These are phyloP conservation scores for Fonsecaea pedrosoi DNA, from an alignment of 2,329 filamentous ascomycete species.

Conservation along the genomic window DNA sequence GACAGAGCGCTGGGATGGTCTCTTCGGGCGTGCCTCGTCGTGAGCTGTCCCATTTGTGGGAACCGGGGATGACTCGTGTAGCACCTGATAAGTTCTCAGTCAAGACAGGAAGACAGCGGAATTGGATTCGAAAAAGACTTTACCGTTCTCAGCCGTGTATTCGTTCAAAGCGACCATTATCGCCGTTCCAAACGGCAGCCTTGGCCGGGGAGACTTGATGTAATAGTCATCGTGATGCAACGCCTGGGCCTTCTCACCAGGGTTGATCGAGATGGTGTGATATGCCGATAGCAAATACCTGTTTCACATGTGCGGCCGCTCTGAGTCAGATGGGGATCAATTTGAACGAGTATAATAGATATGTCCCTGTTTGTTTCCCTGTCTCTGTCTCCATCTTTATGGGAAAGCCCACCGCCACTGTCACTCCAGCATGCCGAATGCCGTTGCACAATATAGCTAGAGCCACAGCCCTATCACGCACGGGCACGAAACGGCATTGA, in stretches of 20 bases:
- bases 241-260: constrained; percentile 48
- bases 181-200: constrained; percentile 45
- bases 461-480: too few relatives aligned
- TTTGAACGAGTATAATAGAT: not conserved
- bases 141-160: constrained; percentile 40
- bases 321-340: not conserved
- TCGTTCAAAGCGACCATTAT: constrained; percentile 44
- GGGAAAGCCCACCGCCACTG: too few relatives aligned
- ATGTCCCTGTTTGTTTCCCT: too few relatives aligned
- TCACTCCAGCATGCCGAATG: not conserved
- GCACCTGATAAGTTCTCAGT: constrained; percentile 37
- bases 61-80: constrained; percentile 45
- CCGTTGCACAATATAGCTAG: too few relatives aligned
- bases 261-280: constrained; percentile 50
- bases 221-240: constrained; percentile 48
- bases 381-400: too few relatives aligned
- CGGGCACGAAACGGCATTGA: too few relatives aligned
- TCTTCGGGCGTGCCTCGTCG: constrained; percentile 41
- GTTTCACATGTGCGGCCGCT: not conserved
- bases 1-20: constrained; percentile 46
- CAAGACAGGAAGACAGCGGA: not conserved
- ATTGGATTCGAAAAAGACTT: constrained; percentile 28
- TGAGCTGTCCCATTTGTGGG: constrained; percentile 46
- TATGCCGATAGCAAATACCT: constrained; percentile 46
- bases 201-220: constrained; percentile 46